A percentile compares a stretch with the other conserved stretches of the same genome.
phyloP scores from a whole-genome alignment of 805 yeast genomes.

The Lipomyces oligophaga region DNA sequence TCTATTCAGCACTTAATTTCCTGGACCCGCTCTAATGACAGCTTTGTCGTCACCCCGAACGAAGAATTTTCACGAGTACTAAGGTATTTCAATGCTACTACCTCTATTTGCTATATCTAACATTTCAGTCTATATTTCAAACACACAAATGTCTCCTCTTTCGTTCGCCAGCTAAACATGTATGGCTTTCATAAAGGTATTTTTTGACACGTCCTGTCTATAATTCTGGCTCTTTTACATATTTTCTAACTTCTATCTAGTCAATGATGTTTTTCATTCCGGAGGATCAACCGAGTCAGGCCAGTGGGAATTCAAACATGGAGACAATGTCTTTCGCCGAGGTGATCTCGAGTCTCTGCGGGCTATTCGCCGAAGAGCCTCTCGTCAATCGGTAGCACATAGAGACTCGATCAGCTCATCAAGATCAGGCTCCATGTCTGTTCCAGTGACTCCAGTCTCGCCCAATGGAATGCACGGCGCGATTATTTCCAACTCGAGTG shows the following conservation, averaged over 20 bases:
- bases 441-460: conserved; percentile 26
- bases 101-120: not conserved
- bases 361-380: conserved; percentile 73
- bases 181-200: conserved; percentile 80
- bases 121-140: conserved; percentile 61
- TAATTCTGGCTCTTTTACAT: too few relatives aligned
- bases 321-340: conserved; percentile 69
- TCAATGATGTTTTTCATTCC: conserved; percentile 38
- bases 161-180: conserved; percentile 93
- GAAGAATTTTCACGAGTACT: conserved; percentile 81
- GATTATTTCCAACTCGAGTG: not conserved
- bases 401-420: conserved; percentile 38
- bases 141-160: conserved; percentile 89
- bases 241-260: conserved; percentile 31
- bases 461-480: conserved; percentile 13
- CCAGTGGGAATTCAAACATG: conserved; percentile 86
- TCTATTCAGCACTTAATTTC: conserved; percentile 70
- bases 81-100: conserved; percentile 29
- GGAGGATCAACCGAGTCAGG: conserved; percentile 27
- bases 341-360: conserved; percentile 75
- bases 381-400: conserved; percentile 37
- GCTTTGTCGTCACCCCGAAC: conserved; percentile 77
- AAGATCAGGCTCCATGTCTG: conserved; percentile 41
- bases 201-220: too few relatives aligned
- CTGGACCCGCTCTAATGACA: conserved; percentile 71